Conservation (phyloP, 83 land plant species). For the Thuja plicata region DNA sequence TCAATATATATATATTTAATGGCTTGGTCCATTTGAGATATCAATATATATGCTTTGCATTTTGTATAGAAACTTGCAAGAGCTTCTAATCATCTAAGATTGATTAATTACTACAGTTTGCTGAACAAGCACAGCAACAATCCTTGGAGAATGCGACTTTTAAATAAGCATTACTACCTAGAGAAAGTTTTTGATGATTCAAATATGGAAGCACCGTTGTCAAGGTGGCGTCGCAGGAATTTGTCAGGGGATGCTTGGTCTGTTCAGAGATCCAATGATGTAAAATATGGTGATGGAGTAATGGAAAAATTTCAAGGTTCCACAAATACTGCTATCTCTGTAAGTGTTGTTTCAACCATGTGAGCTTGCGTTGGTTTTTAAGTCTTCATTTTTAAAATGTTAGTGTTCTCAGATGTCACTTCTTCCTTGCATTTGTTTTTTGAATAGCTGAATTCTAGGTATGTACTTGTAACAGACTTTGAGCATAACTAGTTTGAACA, state of each 20-base stretch:
- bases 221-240: conserved; percentile 39
- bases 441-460: not conserved
- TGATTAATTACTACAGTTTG: conserved; percentile 25
- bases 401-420: not conserved
- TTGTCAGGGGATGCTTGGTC: conserved; percentile 26
- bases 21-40: not conserved
- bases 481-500: not conserved
- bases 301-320: not conserved
- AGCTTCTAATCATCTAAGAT: not conserved
- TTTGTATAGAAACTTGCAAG: not conserved
- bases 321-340: not conserved
- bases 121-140: conserved; percentile 28
- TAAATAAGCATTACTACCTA: conserved; percentile 34
- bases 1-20: not conserved
- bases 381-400: not conserved
- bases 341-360: conserved; percentile 3
- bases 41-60: not conserved
- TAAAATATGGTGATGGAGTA: not conserved
- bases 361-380: not conserved
- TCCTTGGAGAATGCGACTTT: conserved; percentile 32
- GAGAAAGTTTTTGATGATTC: conserved; percentile 48
- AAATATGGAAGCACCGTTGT: conserved; percentile 23
- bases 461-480: not conserved
- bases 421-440: not conserved
- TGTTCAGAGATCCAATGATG: conserved; percentile 10